These are phyloP conservation scores for Yamagishiella unicocca DNA, from an alignment of 139 green algal genomes.

Conservation along the genomic window DNA sequence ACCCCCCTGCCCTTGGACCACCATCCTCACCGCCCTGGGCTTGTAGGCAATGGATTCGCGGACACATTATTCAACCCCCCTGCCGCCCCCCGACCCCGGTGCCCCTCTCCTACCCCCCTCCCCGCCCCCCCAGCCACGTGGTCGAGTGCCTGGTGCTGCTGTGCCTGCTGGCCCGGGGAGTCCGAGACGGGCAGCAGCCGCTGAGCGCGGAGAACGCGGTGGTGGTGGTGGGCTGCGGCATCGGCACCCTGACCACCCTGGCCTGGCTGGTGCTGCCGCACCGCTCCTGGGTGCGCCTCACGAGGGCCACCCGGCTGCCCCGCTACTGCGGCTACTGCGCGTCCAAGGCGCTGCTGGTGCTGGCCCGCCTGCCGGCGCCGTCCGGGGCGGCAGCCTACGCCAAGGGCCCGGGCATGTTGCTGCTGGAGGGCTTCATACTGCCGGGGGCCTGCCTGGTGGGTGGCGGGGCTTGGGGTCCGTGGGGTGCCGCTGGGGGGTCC, in stretches of 20 bases:
- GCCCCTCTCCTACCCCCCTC: background rate
- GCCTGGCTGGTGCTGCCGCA: constrained; percentile 23
- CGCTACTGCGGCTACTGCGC: background rate
- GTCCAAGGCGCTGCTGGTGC: constrained; percentile 5
- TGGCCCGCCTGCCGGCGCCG: background rate
- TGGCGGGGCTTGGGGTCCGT: background rate
- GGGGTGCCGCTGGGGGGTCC: background rate
- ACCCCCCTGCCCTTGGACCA: no score
- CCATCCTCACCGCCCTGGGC: no score
- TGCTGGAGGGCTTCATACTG: constrained; percentile 28
- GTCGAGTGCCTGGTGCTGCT: constrained; percentile 21
- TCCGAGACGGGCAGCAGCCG: background rate
- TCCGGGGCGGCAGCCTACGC: background rate
- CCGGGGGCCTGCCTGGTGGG: constrained; percentile 10
- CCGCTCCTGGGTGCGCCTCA: background rate
- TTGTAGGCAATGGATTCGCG: no score
- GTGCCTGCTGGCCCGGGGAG: background rate
- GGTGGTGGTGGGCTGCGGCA: background rate
- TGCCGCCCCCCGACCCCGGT: no score
- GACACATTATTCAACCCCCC: no score
- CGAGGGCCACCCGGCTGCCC: background rate
- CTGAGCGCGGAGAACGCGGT: background rate
- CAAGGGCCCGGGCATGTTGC: background rate
- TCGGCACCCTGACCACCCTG: background rate
- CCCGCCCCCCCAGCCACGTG: background rate